phyloP scores from a whole-genome alignment of 805 yeast species.

The Wickerhamiella kurtzmanii region DNA sequence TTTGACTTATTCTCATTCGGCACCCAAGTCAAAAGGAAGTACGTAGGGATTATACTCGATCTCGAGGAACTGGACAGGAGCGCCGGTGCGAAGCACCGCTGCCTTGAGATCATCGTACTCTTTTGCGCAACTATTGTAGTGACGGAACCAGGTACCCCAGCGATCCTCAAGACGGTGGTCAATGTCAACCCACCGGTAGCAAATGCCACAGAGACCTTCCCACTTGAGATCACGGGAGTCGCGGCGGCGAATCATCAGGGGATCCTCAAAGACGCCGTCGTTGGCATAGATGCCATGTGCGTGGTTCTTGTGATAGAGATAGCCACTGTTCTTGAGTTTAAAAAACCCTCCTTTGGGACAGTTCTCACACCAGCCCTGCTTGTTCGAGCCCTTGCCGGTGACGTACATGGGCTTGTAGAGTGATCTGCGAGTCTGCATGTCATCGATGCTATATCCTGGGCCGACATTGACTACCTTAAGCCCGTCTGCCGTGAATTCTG shows the following conservation, averaged over 20 bases:
- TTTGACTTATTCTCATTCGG: too few species aligned
- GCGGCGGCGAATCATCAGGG: slow-evolving; percentile 16
- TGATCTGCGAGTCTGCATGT: slow-evolving; percentile 2
- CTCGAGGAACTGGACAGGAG: slow-evolving; percentile 17
- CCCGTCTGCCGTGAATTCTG: not conserved
- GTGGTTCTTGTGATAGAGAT: slow-evolving; percentile 19
- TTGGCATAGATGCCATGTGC: slow-evolving; percentile 20
- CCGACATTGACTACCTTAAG: not conserved
- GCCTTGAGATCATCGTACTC: slow-evolving; percentile 18
- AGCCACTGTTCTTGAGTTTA: slow-evolving; percentile 17
- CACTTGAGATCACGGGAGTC: slow-evolving; percentile 16
- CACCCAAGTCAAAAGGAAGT: too few species aligned
- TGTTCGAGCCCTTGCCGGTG: slow-evolving; percentile 10
- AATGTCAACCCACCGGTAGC: slow-evolving; percentile 20
- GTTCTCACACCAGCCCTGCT: slow-evolving; percentile 19
- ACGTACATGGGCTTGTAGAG: slow-evolving; percentile 16
- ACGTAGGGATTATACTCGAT: slow-evolving; percentile 11
- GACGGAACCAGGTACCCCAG: slow-evolving; percentile 22
- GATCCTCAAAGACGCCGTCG: slow-evolving; percentile 18
- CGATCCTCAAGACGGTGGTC: slow-evolving; percentile 14
- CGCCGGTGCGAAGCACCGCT: slow-evolving; percentile 15
- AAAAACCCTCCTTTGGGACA: slow-evolving; percentile 14
- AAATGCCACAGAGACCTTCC: slow-evolving; percentile 21
- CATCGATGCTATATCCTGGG: slow-evolving; percentile 3
- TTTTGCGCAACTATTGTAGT: slow-evolving; percentile 18